phyloP scores from a whole-genome alignment of 352 stramenopile species.

The Pythium rhizo-oryzae region DNA sequence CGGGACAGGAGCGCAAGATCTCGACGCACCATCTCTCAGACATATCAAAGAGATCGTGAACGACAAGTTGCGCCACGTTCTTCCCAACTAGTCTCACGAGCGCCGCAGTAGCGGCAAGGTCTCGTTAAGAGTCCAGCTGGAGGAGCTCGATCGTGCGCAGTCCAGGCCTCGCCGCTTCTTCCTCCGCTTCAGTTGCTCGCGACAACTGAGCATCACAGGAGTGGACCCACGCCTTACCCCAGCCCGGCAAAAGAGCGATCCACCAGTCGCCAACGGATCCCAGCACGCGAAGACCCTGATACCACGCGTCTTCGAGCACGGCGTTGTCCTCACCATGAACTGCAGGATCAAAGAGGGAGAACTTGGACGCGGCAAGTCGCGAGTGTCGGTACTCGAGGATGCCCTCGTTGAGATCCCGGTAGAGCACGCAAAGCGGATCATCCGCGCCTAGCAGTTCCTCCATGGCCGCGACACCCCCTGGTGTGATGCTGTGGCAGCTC shows the following conservation, averaged over 20 bases:
- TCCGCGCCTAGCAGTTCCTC: not conserved
- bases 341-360: not conserved
- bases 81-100: too few species aligned
- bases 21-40: too few species aligned
- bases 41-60: too few species aligned
- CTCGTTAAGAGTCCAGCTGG: not conserved
- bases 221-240: conserved; percentile 4
- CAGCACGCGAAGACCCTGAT: not conserved
- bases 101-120: too few species aligned
- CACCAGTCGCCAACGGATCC: not conserved
- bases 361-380: not conserved
- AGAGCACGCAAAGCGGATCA: not conserved
- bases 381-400: not conserved
- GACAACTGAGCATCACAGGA: not conserved
- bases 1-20: not conserved
- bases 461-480: not conserved
- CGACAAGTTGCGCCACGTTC: too few species aligned
- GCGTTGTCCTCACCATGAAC: not conserved
- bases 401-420: not conserved
- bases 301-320: not conserved
- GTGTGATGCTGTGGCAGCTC: not conserved
- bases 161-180: not conserved
- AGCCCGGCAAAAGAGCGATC: conserved; percentile 1
- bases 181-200: not conserved
- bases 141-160: not conserved